A percentile compares a stretch with the other conserved stretches of the same genome.
Evolutionary conservation across 306 rosid species (phyloP).

Genomic region (Coriaria nepalensis): DNA sequence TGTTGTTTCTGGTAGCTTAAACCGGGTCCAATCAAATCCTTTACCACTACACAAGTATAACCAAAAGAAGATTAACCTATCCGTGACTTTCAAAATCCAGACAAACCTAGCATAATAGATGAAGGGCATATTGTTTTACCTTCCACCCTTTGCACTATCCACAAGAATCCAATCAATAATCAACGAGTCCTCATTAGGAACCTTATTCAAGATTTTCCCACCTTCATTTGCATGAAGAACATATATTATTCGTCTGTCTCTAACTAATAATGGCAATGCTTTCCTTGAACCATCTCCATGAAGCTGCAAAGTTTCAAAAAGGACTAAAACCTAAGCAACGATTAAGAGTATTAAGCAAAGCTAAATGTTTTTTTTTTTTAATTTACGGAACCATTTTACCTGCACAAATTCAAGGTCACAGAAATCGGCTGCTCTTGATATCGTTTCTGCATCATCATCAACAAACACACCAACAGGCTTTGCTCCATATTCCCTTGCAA

Average conservation of each 20-base stretch:
- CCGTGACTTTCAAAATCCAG: background rate
- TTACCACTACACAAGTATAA: slow-evolving; percentile 41
- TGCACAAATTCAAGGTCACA: slow-evolving; percentile 71
- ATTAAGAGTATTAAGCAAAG: background rate
- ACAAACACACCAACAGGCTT: slow-evolving; percentile 93
- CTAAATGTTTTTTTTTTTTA: background rate
- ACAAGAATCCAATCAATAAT: slow-evolving; percentile 77
- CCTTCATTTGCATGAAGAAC: slow-evolving; percentile 76
- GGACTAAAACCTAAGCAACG: slow-evolving; percentile 7
- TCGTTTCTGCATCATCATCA: slow-evolving; percentile 63
- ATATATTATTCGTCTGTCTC: slow-evolving; percentile 47
- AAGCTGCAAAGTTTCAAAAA: slow-evolving; percentile 48
- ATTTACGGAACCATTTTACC: slow-evolving; percentile 21
- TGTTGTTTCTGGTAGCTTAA: slow-evolving; percentile 48
- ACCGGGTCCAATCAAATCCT: slow-evolving; percentile 64
- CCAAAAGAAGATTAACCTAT: slow-evolving; percentile 3
- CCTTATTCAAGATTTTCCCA: slow-evolving; percentile 51
- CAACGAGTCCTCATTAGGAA: slow-evolving; percentile 50
- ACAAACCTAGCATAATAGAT: background rate
- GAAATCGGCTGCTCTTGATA: slow-evolving; percentile 50
- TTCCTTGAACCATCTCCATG: slow-evolving; percentile 70
- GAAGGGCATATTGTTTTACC: slow-evolving; percentile 31
- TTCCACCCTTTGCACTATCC: slow-evolving; percentile 77
- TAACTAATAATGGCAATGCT: slow-evolving; percentile 44
- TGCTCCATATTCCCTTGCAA: slow-evolving; percentile 68